Base-by-base conservation (phyloP, 163 green algal genomes). In the Volvox carteri region DNA sequence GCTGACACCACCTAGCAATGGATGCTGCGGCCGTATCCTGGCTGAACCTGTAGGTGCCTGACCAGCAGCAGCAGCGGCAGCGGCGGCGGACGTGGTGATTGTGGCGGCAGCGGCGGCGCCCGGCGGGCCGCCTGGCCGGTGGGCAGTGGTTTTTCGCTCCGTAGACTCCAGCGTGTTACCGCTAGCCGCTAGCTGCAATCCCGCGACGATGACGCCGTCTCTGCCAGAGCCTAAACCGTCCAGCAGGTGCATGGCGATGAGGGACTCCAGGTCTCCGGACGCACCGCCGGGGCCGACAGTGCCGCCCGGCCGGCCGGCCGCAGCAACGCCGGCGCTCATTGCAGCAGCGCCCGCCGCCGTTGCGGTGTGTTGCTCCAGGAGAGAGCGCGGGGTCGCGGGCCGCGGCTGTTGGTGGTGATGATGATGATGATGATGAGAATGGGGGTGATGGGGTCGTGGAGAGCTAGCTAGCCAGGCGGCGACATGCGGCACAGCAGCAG, bases 161-260 rank as follows among this genome's bases (percentile, higher is more conserved):
- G n/a, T n/a, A n/a, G n/a, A n/a, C n/a, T n/a, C n/a, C n/a, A n/a
- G n/a, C n/a, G n/a, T n/a, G n/a, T n/a, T 44, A 5, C 80, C 68
- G 9, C 50, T 37, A 1, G 68, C 58, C 18, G 83, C 68, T 4
- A 81, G 68, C 68, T 88, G 68, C 25, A 88, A 14, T 5, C 83
- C 83, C 7, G 83, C 83, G 18, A 60, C 2, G 14, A 81, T 50
- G 35, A 60, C 68, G 1, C 68, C 68, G 2, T 88, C 83, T 12
- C 35, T 48, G 65, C 65, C 67, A 14, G 35, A 28, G 4, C 68
- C 67, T 5, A 88, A 37, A 4, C 50, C 42, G 7, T 58, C 83
- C 23, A 88, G 25, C 35, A 81, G 50, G 35, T 72, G 83, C 67
- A 60, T 52, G 4, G 83, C 83, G 0, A 88, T 60, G 9, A 73